Evolutionary conservation across 208 protist species (phyloP).

Genomic region (Leishmania braziliensis): DNA sequence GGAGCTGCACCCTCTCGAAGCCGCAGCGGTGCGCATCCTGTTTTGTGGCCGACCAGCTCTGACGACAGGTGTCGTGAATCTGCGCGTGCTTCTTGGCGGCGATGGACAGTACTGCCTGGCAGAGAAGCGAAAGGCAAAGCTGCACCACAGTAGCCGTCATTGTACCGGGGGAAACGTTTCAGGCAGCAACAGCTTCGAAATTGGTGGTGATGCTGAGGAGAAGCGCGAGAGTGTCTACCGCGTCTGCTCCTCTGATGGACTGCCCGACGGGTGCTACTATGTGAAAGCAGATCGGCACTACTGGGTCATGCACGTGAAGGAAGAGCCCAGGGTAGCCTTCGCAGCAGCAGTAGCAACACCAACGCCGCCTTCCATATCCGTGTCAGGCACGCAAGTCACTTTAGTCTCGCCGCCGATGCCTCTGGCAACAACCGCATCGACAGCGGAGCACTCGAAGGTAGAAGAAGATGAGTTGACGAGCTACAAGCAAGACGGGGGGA

Average conservation of each 20-base stretch:
- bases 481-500: background rate
- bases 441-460: background rate
- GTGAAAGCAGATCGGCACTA: constrained; percentile 46
- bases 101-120: constrained; percentile 50
- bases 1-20: background rate
- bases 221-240: constrained; percentile 24
- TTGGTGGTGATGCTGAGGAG: background rate
- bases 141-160: background rate
- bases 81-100: constrained; percentile 50
- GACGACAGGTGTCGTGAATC: constrained; percentile 68
- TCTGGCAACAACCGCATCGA: background rate
- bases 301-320: constrained; percentile 34
- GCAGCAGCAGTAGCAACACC: background rate
- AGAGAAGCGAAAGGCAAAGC: constrained; percentile 23
- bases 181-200: background rate
- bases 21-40: constrained; percentile 23
- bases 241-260: constrained; percentile 33
- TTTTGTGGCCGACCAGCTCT: constrained; percentile 62
- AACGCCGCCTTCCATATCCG: background rate
- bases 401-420: background rate
- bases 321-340: background rate
- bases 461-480: background rate
- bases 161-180: background rate
- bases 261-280: constrained; percentile 39
- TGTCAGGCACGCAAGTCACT: background rate